Percentiles rank a stretch among this genome's conserved stretches.
Evolutionary conservation across 1,139 yeast species (phyloP).

Genomic region (Scheffersomyces parashehatae): DNA sequence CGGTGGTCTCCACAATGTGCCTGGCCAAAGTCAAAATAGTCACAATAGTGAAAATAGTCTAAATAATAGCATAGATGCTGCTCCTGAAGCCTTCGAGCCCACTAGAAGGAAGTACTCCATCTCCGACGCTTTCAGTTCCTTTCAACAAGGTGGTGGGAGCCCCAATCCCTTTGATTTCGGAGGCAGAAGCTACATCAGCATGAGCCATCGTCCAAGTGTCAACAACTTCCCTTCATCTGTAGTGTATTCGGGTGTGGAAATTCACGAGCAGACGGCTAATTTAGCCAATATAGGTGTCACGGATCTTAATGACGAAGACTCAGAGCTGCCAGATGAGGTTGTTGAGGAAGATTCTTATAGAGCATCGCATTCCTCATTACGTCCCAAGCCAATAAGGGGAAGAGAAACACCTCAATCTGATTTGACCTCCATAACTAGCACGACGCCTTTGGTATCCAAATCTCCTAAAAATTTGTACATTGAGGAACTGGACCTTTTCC

Average conservation of each 20-base stretch:
- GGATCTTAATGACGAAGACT: slow-evolving; percentile 29
- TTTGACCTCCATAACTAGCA: slow-evolving; percentile 1
- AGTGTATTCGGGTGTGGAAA: slow-evolving; percentile 48
- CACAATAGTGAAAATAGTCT: not conserved
- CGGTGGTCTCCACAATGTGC: not conserved
- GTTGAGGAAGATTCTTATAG: not conserved
- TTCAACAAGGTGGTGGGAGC: slow-evolving; percentile 18
- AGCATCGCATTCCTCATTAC: not conserved
- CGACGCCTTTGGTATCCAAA: slow-evolving; percentile 5
- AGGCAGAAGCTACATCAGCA: slow-evolving; percentile 45
- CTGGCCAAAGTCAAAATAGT: not conserved
- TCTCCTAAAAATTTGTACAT: slow-evolving; percentile 4
- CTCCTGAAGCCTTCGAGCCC: slow-evolving; percentile 1
- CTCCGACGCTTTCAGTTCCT: slow-evolving; percentile 26
- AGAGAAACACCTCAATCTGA: not conserved
- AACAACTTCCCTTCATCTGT: slow-evolving; percentile 31
- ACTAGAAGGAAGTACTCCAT: slow-evolving; percentile 23
- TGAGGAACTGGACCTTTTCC: slow-evolving; percentile 2
- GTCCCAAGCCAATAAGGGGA: not conserved
- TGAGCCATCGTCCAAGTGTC: slow-evolving; percentile 21
- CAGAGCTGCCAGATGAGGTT: not conserved
- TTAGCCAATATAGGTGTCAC: slow-evolving; percentile 63
- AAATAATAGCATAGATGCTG: not conserved
- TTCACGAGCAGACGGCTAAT: slow-evolving; percentile 66
- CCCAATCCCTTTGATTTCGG: slow-evolving; percentile 41